phyloP scores from a whole-genome alignment of 2,329 filamentous ascomycete species.

The Diaporthe sp. region DNA sequence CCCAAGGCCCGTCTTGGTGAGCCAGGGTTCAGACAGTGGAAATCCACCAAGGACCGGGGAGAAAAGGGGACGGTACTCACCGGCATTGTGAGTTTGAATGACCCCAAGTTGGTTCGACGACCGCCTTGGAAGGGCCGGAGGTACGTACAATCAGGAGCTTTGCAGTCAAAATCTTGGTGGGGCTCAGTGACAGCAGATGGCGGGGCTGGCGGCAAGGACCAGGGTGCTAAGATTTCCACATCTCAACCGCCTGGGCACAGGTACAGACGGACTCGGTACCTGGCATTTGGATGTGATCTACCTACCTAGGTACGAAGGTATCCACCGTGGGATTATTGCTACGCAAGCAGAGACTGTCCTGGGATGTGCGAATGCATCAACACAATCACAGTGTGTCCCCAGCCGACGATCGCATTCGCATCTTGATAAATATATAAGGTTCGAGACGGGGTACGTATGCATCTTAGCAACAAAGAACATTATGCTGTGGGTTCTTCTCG shows the following conservation, averaged over 20 bases:
- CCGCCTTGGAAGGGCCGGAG: not conserved
- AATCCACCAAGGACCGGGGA: not conserved
- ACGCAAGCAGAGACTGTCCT: too few species aligned
- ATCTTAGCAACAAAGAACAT: conserved; percentile 3
- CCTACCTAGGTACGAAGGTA: not conserved
- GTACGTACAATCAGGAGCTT: conserved; percentile 9
- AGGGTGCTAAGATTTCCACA: not conserved
- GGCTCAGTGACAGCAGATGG: conserved; percentile 7
- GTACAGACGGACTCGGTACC: not conserved
- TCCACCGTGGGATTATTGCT: too few species aligned
- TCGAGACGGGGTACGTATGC: not conserved
- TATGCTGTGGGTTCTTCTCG: not conserved
- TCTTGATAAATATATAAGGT: not conserved
- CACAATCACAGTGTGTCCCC: not conserved
- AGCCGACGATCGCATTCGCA: not conserved
- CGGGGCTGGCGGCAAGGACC: not conserved
- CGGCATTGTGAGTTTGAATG: conserved; percentile 33
- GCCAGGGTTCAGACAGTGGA: not conserved
- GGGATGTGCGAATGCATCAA: not conserved
- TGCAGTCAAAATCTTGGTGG: conserved; percentile 25
- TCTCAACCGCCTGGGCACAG: conserved; percentile 11
- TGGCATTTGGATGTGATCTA: not conserved
- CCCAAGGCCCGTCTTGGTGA: not conserved
- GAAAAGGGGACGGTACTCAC: conserved; percentile 25
- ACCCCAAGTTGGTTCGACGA: not conserved